Conservation (phyloP, 2,329 filamentous ascomycete species). For the Monosporascus sp. region DNA sequence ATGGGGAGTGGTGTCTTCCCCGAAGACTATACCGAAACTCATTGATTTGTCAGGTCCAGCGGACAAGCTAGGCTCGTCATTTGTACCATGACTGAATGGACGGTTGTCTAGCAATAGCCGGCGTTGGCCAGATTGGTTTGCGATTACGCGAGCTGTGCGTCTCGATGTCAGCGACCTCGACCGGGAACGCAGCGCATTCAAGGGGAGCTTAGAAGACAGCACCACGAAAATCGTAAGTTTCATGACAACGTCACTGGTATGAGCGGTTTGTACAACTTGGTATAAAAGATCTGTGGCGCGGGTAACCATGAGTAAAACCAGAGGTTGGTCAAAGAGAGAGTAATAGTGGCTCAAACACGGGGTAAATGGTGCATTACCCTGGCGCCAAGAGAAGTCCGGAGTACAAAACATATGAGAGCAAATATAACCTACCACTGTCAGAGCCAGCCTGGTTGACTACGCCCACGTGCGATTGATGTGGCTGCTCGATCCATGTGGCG, state of each 20-base stretch:
- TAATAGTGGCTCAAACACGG: too few relatives aligned
- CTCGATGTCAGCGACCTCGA: background rate
- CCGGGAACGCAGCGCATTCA: background rate
- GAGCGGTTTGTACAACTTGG: too few relatives aligned
- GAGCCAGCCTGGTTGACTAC: slow-evolving; percentile 26
- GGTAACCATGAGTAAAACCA: too few relatives aligned
- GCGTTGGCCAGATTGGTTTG: background rate
- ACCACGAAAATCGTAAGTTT: too few relatives aligned
- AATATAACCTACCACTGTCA: slow-evolving; percentile 40
- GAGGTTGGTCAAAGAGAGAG: too few relatives aligned
- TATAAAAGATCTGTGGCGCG: too few relatives aligned
- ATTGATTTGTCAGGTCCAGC: background rate
- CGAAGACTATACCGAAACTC: slow-evolving; percentile 14
- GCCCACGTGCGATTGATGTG: slow-evolving; percentile 7
- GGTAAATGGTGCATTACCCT: background rate
- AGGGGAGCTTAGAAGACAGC: too few relatives aligned
- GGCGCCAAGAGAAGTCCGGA: too few relatives aligned
- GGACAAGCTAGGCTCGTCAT: slow-evolving; percentile 4
- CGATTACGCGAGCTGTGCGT: background rate
- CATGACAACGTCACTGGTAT: too few relatives aligned
- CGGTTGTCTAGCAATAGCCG: background rate
- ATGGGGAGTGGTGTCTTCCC: slow-evolving; percentile 14
- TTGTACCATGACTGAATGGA: background rate
- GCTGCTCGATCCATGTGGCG: slow-evolving; percentile 27
- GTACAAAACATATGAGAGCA: slow-evolving; percentile 21